Conservation (phyloP, 2,329 filamentous ascomycete species). For the Hawksworthiomyces lignivorus region DNA sequence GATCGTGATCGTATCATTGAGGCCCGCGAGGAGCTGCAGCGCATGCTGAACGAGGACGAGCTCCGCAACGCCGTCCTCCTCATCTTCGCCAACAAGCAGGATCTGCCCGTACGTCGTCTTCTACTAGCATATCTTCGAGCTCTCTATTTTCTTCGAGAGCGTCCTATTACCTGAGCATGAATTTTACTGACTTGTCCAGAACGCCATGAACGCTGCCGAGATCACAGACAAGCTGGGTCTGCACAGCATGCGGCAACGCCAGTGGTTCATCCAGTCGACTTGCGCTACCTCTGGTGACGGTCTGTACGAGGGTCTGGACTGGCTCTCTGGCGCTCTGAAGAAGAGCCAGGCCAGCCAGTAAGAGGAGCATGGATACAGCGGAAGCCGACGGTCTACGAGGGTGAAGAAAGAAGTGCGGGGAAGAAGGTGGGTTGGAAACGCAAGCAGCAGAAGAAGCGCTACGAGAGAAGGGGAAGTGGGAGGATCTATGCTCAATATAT, state of each 20-base stretch:
- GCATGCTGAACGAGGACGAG: slow-evolving; percentile 98
- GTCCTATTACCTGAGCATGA: too few species aligned
- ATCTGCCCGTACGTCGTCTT: slow-evolving; percentile 72
- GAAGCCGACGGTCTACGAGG: neutral
- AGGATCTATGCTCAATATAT: too few species aligned
- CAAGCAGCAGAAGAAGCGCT: too few species aligned
- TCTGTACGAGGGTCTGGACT: slow-evolving; percentile 98
- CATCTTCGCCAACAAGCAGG: slow-evolving; percentile 99
- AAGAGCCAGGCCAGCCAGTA: slow-evolving; percentile 39
- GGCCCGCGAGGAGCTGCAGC: slow-evolving; percentile 90
- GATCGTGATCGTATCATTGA: slow-evolving; percentile 97
- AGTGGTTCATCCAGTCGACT: slow-evolving; percentile 99
- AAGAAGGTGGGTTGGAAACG: too few species aligned
- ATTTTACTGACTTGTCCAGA: slow-evolving; percentile 48
- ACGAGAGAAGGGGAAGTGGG: too few species aligned
- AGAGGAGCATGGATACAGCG: neutral
- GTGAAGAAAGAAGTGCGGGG: neutral
- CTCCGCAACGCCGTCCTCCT: slow-evolving; percentile 93
- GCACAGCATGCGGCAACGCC: slow-evolving; percentile 95
- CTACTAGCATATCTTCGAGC: too few species aligned
- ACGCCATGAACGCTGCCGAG: slow-evolving; percentile 99
- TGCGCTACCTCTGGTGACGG: slow-evolving; percentile 98
- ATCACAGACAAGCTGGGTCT: slow-evolving; percentile 99
- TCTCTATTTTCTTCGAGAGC: too few species aligned
- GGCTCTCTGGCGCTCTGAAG: slow-evolving; percentile 76